Conservation (phyloP, 192 early-diverging fungal species). For the Funneliformis mosseae region DNA sequence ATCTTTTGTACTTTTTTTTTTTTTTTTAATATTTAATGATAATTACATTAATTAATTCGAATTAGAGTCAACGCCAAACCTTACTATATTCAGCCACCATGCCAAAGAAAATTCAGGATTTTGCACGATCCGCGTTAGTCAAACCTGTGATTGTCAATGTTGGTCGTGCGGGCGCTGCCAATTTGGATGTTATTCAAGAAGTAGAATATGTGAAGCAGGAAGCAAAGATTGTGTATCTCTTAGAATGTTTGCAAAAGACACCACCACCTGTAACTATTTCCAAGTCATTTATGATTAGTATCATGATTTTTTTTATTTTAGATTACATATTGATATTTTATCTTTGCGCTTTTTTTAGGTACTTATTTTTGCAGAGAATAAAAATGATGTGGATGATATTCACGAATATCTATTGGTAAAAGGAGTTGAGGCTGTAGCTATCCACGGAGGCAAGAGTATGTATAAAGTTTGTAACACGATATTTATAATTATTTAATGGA, state of each 20-base stretch:
- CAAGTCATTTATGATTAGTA: neutral
- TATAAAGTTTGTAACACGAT: neutral
- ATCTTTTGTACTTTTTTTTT: neutral
- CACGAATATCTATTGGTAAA: conserved; percentile 95
- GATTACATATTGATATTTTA: neutral
- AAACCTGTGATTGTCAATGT: conserved; percentile 95
- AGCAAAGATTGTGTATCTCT: conserved; percentile 90
- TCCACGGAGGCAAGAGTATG: conserved; percentile 92
- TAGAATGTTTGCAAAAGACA: conserved; percentile 97
- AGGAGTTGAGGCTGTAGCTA: conserved; percentile 91
- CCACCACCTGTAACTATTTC: conserved; percentile 77
- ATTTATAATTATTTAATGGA: neutral
- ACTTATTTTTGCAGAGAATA: conserved; percentile 97
- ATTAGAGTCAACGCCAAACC: conserved; percentile 87
- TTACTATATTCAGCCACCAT: conserved; percentile 95
- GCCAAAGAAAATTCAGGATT: conserved; percentile 99
- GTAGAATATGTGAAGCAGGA: conserved; percentile 98
- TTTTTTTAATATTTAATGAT: neutral
- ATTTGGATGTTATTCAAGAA: conserved; percentile 95
- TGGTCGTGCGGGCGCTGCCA: conserved; percentile 94
- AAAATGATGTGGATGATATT: conserved; percentile 99
- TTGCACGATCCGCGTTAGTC: conserved; percentile 87
- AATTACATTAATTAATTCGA: conserved; percentile 7
- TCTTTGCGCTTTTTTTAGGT: conserved; percentile 49
- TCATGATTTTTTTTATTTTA: no score